Conservation (phyloP, 257 asterid genomes). For the Jacaranda copaia region DNA sequence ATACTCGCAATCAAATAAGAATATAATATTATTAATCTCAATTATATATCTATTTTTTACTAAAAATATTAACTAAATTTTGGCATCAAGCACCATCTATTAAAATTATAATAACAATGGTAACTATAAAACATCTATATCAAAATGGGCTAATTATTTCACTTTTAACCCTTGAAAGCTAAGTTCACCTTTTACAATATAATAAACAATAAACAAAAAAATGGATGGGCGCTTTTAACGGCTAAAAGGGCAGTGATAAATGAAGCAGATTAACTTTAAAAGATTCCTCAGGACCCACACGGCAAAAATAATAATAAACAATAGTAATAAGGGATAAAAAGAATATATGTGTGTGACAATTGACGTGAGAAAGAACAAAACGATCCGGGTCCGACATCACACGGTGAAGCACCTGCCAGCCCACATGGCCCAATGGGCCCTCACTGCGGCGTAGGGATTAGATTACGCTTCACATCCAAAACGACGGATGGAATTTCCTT, state of each 20-base stretch:
- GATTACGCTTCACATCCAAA: constrained; percentile 7
- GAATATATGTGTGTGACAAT: neutral
- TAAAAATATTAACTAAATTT: too few species aligned
- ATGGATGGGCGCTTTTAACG: neutral
- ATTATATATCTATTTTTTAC: too few species aligned
- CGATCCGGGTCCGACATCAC: constrained; percentile 29
- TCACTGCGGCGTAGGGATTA: neutral
- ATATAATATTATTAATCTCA: too few species aligned
- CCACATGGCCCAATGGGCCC: constrained; percentile 39
- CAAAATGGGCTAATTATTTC: neutral
- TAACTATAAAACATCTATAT: neutral
- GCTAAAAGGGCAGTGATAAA: neutral
- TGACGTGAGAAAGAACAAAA: neutral
- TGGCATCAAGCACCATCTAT: too few species aligned
- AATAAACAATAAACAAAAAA: neutral
- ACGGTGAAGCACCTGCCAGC: constrained; percentile 29
- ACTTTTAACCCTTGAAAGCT: neutral
- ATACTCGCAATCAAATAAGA: too few species aligned
- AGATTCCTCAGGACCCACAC: constrained; percentile 51
- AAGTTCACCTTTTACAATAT: neutral
- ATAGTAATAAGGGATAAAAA: neutral
- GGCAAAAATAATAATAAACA: constrained; percentile 10
- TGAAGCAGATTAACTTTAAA: neutral
- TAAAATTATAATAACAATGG: too few species aligned
- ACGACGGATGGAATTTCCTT: neutral